Conservation (phyloP, 106 monocot genomes). For the Vanilla planifolia region DNA sequence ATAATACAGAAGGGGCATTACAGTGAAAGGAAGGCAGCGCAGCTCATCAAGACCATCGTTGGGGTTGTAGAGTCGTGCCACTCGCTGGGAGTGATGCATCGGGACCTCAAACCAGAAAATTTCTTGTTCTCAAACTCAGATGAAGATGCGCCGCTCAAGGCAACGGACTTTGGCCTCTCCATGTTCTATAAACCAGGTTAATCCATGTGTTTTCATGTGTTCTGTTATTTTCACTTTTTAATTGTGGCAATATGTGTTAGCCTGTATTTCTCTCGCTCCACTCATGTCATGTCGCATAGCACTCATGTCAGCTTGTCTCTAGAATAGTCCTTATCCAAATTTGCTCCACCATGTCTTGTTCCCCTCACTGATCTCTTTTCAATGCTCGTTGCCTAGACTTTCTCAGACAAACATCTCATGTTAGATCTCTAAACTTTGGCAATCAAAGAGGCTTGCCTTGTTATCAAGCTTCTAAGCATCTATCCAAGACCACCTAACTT, state of each 20-base stretch:
- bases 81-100: constrained; percentile 87
- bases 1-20: constrained; percentile 76
- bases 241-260: too few species aligned
- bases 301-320: too few species aligned
- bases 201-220: not conserved
- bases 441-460: too few species aligned
- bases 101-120: constrained; percentile 89
- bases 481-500: too few species aligned
- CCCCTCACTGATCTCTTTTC: too few species aligned
- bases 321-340: too few species aligned
- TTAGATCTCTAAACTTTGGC: too few species aligned
- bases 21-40: constrained; percentile 68
- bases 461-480: too few species aligned
- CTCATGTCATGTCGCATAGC: not conserved
- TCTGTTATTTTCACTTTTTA: too few species aligned
- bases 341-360: too few species aligned
- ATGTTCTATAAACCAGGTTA: constrained; percentile 78
- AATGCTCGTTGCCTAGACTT: too few species aligned
- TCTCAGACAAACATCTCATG: too few species aligned
- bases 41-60: constrained; percentile 72
- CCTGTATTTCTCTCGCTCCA: not conserved
- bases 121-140: constrained; percentile 58
- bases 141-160: constrained; percentile 70
- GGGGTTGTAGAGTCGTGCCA: constrained; percentile 81
- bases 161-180: constrained; percentile 83